Base-by-base conservation (phyloP, 2,329 filamentous ascomycete species). In the Botryotinia globosa region DNA sequence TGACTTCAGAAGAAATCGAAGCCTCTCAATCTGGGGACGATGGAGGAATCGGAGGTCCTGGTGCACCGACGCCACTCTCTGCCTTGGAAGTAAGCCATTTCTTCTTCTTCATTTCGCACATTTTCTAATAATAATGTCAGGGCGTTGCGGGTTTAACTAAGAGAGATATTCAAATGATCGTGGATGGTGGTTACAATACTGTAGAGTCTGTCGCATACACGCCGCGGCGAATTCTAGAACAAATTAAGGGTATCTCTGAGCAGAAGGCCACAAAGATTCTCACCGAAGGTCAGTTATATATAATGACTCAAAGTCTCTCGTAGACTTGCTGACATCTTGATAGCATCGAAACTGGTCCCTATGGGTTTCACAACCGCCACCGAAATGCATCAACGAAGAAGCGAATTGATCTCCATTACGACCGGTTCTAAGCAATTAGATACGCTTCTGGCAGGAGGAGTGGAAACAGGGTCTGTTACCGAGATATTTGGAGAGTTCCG, bases 311-410 rank as follows among this genome's bases (percentile, higher is more conserved):
- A 29, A 29, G n/a, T 18, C 1, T 45, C 1, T 73, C 3, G 14
- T 5, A 54, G 8, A 25, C 0, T 16, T 45, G 9, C 69, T 77
- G 20, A 77, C 39, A 66, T 72, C 62, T 56, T 16, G 37, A 67
- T 77, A 97, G 95, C 95, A 42, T 94, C 94, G 1, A 99, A 98
- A 82, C 88, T 98, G 69, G 96, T 99, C 0, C 96, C 96, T 0
- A 97, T 99, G 94, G 96, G 96, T 59, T 99, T 99, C 81, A 99
- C 97, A 1, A 99, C 96, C 0, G 96, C 96, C 5, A 99, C 96
- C 0, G 97, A 99, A 83, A 99, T 99, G 94, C 97, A 99, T 81
- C 93, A 95, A 78, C 91, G 96, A 76, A 90, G 97, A 82, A 98
- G 94, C 82, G 96, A 98, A 83, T 88, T 99, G 73, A 99, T 99